These are phyloP conservation scores for Hexamita inflata DNA, from an alignment of 208 protist species.

Conservation along the genomic window DNA sequence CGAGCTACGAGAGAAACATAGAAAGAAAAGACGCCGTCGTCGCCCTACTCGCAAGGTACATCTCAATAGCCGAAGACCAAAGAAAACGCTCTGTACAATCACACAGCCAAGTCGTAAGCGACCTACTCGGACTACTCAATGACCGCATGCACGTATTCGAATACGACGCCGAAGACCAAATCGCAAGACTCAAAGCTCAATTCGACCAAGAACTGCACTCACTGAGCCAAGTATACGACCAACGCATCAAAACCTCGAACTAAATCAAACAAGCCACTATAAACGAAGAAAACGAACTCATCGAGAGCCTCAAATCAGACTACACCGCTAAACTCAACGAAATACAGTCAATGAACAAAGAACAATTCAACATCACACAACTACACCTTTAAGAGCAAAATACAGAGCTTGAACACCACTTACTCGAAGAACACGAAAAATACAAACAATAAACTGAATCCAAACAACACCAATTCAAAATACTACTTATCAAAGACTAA, in stretches of 20 bases:
- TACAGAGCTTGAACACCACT: constrained; percentile 10
- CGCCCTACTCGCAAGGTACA: neutral
- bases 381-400: constrained; percentile 10
- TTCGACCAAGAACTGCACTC: neutral
- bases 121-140: neutral
- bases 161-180: neutral
- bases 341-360: neutral
- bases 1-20: neutral
- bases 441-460: neutral
- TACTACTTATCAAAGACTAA: constrained; percentile 14
- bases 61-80: constrained; percentile 1
- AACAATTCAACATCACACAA: neutral
- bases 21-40: constrained; percentile 11
- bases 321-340: neutral
- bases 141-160: neutral
- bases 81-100: neutral
- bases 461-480: constrained; percentile 26
- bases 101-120: neutral
- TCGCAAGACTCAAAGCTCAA: neutral
- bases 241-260: neutral
- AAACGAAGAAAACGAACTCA: neutral
- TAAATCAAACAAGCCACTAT: neutral
- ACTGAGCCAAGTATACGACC: neutral
- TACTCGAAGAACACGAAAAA: constrained; percentile 16
- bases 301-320: neutral